Base-by-base conservation (phyloP, 306 rosid species). In the Cicer judaicum region DNA sequence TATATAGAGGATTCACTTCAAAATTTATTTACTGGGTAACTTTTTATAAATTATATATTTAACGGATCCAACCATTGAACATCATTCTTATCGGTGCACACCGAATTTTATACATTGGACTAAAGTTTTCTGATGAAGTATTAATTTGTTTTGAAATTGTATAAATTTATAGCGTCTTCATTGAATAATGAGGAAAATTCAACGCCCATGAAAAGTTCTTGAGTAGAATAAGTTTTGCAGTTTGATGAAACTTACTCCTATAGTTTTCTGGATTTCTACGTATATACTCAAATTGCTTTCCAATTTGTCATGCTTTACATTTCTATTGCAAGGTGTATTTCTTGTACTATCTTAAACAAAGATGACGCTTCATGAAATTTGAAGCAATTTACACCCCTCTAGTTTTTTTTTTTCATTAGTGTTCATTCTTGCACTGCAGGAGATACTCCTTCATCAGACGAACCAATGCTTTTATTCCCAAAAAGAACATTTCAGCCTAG, bases 401-500 rank as follows among this genome's bases (percentile, higher is more conserved):
- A 42, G 15, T 16, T 16, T 16, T 47, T 38, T 47, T 38, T 54
- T 64, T 18, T 29, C 18, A 6, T 60, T 52, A 46, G 24, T 44
- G 15, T 43, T 48, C 59, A 40, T 61, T 11, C 8, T 66, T 55
- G 14, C 82, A 72, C 65, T 65, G 67, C 87, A 90, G 97, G 83
- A 46, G 83, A 88, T 50, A 75, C 21, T 50, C 76, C 93, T 80
- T 84, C 88, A 11, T 79, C 91, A 54, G 75, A 86, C 5, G 96
- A 92, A 50, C 86, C 93, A 2, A 89, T 95, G 93, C 77, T 95
- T 71, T 84, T 95, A 75, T 89, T 89, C 76, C 93, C 96, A 4
- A 92, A 95, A 82, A 75, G 97, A 85, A 86, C 93, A 29, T 95
- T 87, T 84, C 99, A 95, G 77, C 98, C 99, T 16, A 95, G 98